Conservation (phyloP, 495 filamentous ascomycete species). For the Penicillium bialowiezense region DNA sequence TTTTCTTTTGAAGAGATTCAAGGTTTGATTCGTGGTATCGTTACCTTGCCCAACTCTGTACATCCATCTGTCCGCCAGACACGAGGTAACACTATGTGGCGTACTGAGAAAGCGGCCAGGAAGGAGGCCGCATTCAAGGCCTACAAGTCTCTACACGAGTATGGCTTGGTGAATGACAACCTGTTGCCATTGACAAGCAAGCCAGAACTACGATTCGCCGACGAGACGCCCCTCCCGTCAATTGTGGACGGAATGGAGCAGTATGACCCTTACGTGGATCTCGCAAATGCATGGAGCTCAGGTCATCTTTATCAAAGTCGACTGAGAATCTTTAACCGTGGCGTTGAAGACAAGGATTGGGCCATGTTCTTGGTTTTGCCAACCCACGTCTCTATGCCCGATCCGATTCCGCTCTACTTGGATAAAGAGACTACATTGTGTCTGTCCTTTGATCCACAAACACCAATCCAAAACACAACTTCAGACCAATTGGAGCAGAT, state of each 20-base stretch:
- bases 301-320: constrained; percentile 31
- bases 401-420: constrained; percentile 49
- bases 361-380: constrained; percentile 49
- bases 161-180: constrained; percentile 74
- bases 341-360: constrained; percentile 23
- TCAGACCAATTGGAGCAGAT: constrained; percentile 17
- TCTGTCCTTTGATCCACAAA: constrained; percentile 32
- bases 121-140: constrained; percentile 85
- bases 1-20: constrained; percentile 37
- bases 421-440: constrained; percentile 38
- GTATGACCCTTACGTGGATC: constrained; percentile 63
- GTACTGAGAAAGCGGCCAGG: constrained; percentile 68
- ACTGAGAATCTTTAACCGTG: constrained; percentile 28
- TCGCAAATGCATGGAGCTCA: constrained; percentile 55
- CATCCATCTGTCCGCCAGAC: constrained; percentile 57
- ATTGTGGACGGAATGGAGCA: constrained; percentile 51
- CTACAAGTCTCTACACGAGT: constrained; percentile 66
- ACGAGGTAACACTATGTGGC: constrained; percentile 56
- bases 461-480: constrained; percentile 6
- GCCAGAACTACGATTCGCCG: constrained; percentile 15
- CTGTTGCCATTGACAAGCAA: constrained; percentile 58
- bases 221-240: constrained; percentile 14
- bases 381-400: constrained; percentile 34
- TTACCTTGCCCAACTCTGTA: constrained; percentile 72
- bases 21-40: constrained; percentile 28